Evolutionary conservation across 2,329 filamentous ascomycete genomes (phyloP).

Genomic region (Blastomyces percursus): DNA sequence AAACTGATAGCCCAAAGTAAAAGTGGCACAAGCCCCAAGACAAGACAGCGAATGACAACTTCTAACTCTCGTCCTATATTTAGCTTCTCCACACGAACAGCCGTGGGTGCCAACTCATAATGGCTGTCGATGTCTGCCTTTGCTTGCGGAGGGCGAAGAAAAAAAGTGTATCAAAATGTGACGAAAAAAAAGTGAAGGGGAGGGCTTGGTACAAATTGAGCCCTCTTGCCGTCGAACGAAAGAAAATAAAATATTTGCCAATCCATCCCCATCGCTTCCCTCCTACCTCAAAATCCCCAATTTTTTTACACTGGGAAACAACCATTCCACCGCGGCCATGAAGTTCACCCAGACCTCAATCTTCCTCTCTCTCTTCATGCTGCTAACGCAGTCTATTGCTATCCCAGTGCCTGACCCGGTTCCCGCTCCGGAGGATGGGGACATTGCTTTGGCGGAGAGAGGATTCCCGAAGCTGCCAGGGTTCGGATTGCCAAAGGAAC

Average conservation of each 20-base stretch:
- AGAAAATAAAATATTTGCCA: not conserved
- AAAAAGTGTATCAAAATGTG: not conserved
- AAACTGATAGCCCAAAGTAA: not conserved
- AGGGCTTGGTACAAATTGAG: slow-evolving; percentile 1
- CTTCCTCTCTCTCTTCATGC: slow-evolving; percentile 9
- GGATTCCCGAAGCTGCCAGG: not conserved
- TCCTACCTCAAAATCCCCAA: not conserved
- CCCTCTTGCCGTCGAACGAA: not conserved
- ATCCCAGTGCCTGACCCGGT: slow-evolving; percentile 9
- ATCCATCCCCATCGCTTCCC: not conserved
- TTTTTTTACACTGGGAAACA: not conserved
- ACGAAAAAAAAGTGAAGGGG: not conserved
- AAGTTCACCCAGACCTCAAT: slow-evolving; percentile 10
- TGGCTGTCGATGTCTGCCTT: not conserved
- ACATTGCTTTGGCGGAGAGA: not conserved
- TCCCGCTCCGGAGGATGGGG: not conserved
- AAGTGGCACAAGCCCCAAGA: not conserved
- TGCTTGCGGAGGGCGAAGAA: not conserved
- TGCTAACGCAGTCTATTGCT: slow-evolving; percentile 11
- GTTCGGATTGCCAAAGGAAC: not conserved
- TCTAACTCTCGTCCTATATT: not conserved
- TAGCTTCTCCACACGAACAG: not conserved
- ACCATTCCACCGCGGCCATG: slow-evolving; percentile 6
- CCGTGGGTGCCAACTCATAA: slow-evolving; percentile 2
- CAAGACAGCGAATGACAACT: not conserved